A percentile compares a stretch with the other conserved stretches of the same genome.
Evolutionary conservation across 2,329 filamentous ascomycete genomes (phyloP).

Genomic region (Penicillium sp.): DNA sequence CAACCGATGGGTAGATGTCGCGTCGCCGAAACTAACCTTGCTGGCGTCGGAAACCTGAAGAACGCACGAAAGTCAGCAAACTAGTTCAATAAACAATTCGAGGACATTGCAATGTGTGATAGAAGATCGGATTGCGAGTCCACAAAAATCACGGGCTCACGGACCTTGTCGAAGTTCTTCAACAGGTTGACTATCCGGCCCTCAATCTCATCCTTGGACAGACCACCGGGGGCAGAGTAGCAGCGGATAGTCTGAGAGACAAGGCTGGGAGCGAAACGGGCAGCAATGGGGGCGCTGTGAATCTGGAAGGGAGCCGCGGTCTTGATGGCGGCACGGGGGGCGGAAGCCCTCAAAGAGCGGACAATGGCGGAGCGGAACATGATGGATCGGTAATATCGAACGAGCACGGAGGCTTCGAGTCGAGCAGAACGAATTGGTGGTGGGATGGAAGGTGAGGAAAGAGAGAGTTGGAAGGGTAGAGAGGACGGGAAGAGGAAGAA

Average conservation of each 20-base stretch:
- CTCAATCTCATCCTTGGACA: conserved; percentile 83
- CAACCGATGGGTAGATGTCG: conserved; percentile 7
- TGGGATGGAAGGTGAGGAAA: conserved; percentile 16
- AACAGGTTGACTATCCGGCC: conserved; percentile 89
- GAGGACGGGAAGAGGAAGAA: conserved; percentile 24
- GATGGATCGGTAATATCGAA: conserved; percentile 38
- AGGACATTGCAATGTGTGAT: background rate
- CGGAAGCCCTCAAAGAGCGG: conserved; percentile 68
- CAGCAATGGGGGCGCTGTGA: conserved; percentile 60
- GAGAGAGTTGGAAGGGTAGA: conserved; percentile 19
- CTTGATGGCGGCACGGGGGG: conserved; percentile 53
- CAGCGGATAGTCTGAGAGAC: conserved; percentile 72
- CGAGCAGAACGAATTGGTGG: conserved; percentile 15
- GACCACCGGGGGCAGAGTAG: conserved; percentile 80
- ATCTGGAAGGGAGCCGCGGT: conserved; percentile 61
- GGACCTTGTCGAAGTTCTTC: conserved; percentile 96
- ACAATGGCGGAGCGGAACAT: conserved; percentile 92
- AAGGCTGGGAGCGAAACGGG: conserved; percentile 63
- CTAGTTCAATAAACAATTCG: background rate
- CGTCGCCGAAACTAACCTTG: conserved; percentile 38
- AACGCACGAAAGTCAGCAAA: conserved; percentile 9
- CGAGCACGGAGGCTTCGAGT: conserved; percentile 23
- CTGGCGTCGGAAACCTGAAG: conserved; percentile 41
- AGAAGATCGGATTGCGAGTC: background rate
- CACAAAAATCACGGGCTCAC: conserved; percentile 29